Evolutionary conservation across 306 rosid genomes (phyloP), one percentile per base, ranked within the genome.

Genomic region (Abrus precatorius): DNA sequence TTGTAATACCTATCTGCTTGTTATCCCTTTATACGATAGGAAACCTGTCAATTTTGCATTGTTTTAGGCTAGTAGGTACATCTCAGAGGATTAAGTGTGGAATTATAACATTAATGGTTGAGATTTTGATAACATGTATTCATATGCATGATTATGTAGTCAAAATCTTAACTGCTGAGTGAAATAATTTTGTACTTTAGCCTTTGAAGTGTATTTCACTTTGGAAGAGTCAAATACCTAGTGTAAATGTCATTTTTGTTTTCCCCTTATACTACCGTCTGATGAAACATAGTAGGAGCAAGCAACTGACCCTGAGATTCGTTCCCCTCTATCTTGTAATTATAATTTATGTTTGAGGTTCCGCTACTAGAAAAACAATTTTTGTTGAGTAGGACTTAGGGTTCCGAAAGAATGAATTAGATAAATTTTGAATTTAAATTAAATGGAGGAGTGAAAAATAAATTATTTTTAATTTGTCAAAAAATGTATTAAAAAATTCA

Each of bases 11-110:
- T 10, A 41, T 53, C n/a, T 33, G 84, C 45, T 65, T 54, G 52
- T 59, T 5, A 20, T 33, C 79, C 12, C n/a, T 34, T 40, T 44
- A 74, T 45, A 4, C 32, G 10, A 43, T 43, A 7, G 34, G 27
- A 27, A 74, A 71, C 50, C 27, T 34, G 61, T 74, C 75, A 68
- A 55, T 74, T 73, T 81, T 81, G 74, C 41, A 43, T 5, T 50
- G 30, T 33, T 20, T 20, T 20, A 32, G 72, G 59, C 20, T n/a
- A 53, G 69, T 12, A 49, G 30, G 29, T 40, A 8, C 32, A 8
- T 3, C 9, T 7, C 34, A 0, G 27, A 20, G 4, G 7, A 7
- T 7, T 1, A 52, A 20, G 47, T 63, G 8, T 11, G 27, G 9
- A 32, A 61, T 12, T 33, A 12, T 36, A 4, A 36, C 40, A 36